Conservation (phyloP, 768 basidiomycete species). For the Lactifluus volemus region DNA sequence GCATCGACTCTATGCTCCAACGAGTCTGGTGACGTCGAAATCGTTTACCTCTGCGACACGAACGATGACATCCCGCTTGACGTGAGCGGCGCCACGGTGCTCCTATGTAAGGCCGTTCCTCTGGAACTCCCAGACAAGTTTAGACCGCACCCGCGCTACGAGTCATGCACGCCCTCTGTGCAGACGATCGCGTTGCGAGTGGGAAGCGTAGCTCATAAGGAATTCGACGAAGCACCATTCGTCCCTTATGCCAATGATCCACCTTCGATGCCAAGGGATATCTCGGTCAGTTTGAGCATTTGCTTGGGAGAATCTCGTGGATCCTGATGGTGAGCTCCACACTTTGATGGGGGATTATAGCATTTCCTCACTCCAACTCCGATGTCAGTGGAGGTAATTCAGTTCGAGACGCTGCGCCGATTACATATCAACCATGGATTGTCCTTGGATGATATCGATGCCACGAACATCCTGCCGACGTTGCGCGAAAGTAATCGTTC, state of each 20-base stretch:
- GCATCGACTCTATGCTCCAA: neutral
- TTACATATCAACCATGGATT: slow-evolving; percentile 34
- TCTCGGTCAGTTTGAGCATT: slow-evolving; percentile 34
- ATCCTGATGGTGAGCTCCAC: slow-evolving; percentile 34
- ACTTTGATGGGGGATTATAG: neutral
- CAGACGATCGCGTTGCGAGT: slow-evolving; percentile 34
- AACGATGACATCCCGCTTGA: slow-evolving; percentile 8
- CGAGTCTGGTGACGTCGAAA: neutral
- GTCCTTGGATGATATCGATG: slow-evolving; percentile 38
- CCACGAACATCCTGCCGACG: slow-evolving; percentile 38
- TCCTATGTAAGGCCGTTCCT: neutral
- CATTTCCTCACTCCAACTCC: neutral
- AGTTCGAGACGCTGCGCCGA: slow-evolving; percentile 38
- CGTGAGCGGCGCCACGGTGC: neutral
- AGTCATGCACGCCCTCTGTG: slow-evolving; percentile 43
- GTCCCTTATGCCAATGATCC: slow-evolving; percentile 55
- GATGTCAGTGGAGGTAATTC: slow-evolving; percentile 40
- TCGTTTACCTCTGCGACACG: slow-evolving; percentile 1
- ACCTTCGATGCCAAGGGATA: slow-evolving; percentile 38
- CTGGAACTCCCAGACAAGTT: slow-evolving; percentile 22
- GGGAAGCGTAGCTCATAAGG: slow-evolving; percentile 27
- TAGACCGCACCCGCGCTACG: slow-evolving; percentile 36
- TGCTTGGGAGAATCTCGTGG: slow-evolving; percentile 40
- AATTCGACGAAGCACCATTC: slow-evolving; percentile 48
- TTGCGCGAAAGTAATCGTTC: neutral